Percentiles rank a stretch among this genome's conserved stretches.
These are phyloP conservation scores for Trichodelitschia bisporula DNA, from an alignment of 495 filamentous ascomycete genomes.

Conservation along the genomic window DNA sequence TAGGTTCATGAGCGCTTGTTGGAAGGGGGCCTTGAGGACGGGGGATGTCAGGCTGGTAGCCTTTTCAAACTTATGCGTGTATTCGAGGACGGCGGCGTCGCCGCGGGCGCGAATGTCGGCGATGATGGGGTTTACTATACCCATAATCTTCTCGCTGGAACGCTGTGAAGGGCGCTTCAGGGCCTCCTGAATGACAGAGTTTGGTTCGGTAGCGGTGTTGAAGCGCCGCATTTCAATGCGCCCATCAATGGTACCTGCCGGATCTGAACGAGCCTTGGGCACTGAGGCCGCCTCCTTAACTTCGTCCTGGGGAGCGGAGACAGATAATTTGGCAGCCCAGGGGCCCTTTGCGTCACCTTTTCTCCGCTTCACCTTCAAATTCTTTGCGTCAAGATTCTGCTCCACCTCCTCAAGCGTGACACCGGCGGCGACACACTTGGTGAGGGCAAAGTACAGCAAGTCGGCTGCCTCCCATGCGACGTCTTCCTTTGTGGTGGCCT, in stretches of 20 bases:
- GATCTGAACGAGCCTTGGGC: slow-evolving; percentile 17
- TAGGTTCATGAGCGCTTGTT: slow-evolving; percentile 60
- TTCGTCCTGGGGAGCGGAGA: slow-evolving; percentile 2
- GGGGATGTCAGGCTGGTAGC: slow-evolving; percentile 73
- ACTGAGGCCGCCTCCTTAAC: slow-evolving; percentile 18
- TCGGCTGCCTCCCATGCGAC: slow-evolving; percentile 88
- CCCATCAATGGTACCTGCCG: slow-evolving; percentile 18
- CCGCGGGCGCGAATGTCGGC: slow-evolving; percentile 56
- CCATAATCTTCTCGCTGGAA: slow-evolving; percentile 71
- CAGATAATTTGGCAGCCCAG: slow-evolving; percentile 27
- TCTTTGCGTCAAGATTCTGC: slow-evolving; percentile 78
- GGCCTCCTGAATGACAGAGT: slow-evolving; percentile 35
- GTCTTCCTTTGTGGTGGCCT: slow-evolving; percentile 55
- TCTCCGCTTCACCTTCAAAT: slow-evolving; percentile 72
- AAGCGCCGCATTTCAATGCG: slow-evolving; percentile 67
- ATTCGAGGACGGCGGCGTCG: slow-evolving; percentile 67
- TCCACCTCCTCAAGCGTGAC: slow-evolving; percentile 75
- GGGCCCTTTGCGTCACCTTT: slow-evolving; percentile 82
- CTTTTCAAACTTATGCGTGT: slow-evolving; percentile 93
- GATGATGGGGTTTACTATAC: slow-evolving; percentile 75
- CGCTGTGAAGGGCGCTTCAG: slow-evolving; percentile 79
- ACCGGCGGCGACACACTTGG: slow-evolving; percentile 61
- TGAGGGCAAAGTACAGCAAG: slow-evolving; percentile 82
- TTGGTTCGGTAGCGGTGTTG: slow-evolving; percentile 33
- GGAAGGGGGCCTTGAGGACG: slow-evolving; percentile 72